Evolutionary conservation across 352 stramenopile genomes (phyloP).

Genomic region (Phytophthora gonapodyides): DNA sequence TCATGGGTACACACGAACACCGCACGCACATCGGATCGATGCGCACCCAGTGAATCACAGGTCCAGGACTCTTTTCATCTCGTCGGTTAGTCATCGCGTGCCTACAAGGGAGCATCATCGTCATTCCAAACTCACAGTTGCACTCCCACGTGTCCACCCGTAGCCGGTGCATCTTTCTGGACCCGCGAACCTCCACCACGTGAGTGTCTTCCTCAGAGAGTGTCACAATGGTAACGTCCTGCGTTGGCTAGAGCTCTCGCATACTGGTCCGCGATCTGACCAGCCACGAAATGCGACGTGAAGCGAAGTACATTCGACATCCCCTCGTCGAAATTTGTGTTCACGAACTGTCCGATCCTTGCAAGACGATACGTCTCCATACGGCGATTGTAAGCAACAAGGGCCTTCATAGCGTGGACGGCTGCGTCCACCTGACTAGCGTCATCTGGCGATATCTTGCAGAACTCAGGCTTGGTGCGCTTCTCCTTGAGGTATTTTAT

Average conservation of each 20-base stretch:
- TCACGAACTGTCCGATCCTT: constrained; percentile 5
- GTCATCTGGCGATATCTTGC: no score
- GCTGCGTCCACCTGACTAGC: no score
- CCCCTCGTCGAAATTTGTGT: constrained; percentile 28
- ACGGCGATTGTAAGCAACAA: constrained; percentile 6
- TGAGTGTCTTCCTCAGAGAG: background rate
- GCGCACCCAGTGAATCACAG: background rate
- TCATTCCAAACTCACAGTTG: background rate
- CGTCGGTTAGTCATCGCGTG: background rate
- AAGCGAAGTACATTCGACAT: constrained; percentile 25
- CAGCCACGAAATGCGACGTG: constrained; percentile 25
- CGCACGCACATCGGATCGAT: background rate
- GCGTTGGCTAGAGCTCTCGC: background rate
- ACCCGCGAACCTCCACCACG: no score
- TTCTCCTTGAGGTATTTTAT: no score
- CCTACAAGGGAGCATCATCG: background rate
- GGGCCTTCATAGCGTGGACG: background rate
- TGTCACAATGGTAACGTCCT: background rate
- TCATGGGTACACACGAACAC: no score
- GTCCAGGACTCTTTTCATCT: no score
- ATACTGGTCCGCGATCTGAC: constrained; percentile 4
- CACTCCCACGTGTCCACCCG: no score
- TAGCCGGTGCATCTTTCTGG: no score
- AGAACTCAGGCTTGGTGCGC: no score
- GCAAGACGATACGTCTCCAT: background rate